Percentiles rank a stretch among this genome's conserved stretches.
Evolutionary conservation across 2,329 filamentous ascomycete species (phyloP).

Genomic region (Botrytis byssoidea): DNA sequence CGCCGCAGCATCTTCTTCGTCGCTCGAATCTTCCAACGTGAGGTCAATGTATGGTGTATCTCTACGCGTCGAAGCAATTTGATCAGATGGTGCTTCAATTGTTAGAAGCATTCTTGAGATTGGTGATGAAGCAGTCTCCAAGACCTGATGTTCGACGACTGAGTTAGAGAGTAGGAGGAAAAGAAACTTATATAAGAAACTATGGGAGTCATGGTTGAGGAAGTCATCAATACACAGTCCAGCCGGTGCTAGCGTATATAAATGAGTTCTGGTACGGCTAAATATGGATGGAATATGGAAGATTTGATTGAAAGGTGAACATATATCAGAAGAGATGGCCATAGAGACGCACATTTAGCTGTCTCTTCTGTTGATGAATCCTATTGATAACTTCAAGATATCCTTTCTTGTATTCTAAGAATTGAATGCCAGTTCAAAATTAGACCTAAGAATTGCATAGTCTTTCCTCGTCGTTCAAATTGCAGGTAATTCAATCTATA

Average conservation of each 20-base stretch:
- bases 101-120: neutral
- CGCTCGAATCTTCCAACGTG: neutral
- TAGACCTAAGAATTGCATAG: rapidly evolving
- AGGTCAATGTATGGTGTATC: neutral
- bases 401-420: too few relatives aligned
- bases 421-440: neutral
- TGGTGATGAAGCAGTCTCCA: neutral
- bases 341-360: neutral
- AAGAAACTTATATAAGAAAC: too few relatives aligned
- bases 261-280: neutral
- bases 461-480: too few relatives aligned
- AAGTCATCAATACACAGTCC: neutral
- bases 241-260: neutral
- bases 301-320: neutral
- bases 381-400: neutral
- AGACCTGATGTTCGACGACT: neutral
- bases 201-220: neutral
- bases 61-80: neutral
- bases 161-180: too few relatives aligned
- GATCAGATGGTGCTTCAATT: neutral
- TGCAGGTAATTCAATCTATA: neutral
- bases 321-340: neutral
- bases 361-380: neutral
- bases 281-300: neutral
- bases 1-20: neutral